Evolutionary conservation across 2,329 filamentous ascomycete genomes (phyloP), one percentile per base, ranked within the genome.

Genomic region (Aspergillus viridinutans): DNA sequence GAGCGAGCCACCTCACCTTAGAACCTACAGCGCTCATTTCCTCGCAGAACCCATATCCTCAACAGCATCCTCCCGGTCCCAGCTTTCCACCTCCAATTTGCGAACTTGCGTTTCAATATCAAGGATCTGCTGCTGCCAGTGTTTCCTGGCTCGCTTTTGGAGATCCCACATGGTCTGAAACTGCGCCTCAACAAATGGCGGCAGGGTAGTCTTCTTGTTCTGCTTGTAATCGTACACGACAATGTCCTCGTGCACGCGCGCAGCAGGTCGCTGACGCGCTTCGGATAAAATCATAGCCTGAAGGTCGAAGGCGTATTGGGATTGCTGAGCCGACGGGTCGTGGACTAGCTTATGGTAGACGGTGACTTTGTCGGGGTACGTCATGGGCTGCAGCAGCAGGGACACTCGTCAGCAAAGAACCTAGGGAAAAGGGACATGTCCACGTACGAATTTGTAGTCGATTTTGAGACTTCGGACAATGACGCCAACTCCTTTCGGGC

Each of bases 391-490:
- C n/a, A 32, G 32, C 23, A 28, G 17, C 28, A 35, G 49, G 42
- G 35, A 5, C 32, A 28, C 14, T 5, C 23, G 40, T 62, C 52
- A 63, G 57, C 50, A n/a, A 57, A n/a, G 10, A 14, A 20, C 25
- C 17, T 20, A 25, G 20, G 5, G 1, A n/a, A 12, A 4, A 54
- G 21, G 8, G 25, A 14, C 8, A 12, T 29, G 25, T 23, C 23
- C 20, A 80, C 87, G 62, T 70, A 94, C 90, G 76, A 95, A 92
- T 76, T 96, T 96, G 74, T 89, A 96, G 63, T 95, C 88, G 0
- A 89, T 87, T 65, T 83, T 88, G 63, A 96, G 91, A 64, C 86
- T 90, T 65, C 85, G 83, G 68, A 96, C 74, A 58, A 96, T 94
- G 55, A 96, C 71, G 0, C 92, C 92, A 20, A 86, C 78, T 1